phyloP scores from a whole-genome alignment of 164 flowering plant species.

The Brasenia schreberi region DNA sequence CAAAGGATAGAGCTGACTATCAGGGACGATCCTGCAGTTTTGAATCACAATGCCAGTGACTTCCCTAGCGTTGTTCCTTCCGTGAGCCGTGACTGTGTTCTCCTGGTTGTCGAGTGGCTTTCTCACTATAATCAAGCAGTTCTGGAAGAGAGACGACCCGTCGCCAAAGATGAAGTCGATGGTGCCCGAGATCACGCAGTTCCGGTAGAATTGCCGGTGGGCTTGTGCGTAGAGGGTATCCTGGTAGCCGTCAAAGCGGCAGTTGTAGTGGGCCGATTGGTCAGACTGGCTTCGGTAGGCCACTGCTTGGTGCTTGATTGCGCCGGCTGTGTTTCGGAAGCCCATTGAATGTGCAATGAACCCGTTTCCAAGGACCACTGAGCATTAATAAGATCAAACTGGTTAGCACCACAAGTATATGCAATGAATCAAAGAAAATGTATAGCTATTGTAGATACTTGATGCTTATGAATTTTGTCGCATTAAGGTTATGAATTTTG shows the following conservation, averaged over 20 bases:
- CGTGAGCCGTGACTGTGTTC: constrained; percentile 41
- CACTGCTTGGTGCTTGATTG: constrained; percentile 53
- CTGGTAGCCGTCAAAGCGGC: constrained; percentile 52
- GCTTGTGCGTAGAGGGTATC: constrained; percentile 42
- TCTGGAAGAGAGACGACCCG: constrained; percentile 26
- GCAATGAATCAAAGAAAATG: too few relatives aligned
- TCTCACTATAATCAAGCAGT: constrained; percentile 29
- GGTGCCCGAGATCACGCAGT: constrained; percentile 54
- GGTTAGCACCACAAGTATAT: too few relatives aligned
- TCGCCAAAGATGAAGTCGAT: constrained; percentile 55
- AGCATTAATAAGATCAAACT: background rate
- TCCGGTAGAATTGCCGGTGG: constrained; percentile 37
- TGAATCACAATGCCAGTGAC: constrained; percentile 38
- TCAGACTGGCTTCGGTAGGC: constrained; percentile 35
- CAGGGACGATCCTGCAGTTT: constrained; percentile 40
- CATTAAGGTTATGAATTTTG: background rate
- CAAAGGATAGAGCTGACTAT: constrained; percentile 14
- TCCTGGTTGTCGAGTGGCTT: constrained; percentile 33
- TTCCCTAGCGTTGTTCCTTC: constrained; percentile 13
- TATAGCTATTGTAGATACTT: too few relatives aligned
- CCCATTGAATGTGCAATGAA: constrained; percentile 38
- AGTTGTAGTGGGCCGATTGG: constrained; percentile 33
- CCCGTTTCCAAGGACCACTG: constrained; percentile 33
- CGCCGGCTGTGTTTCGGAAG: constrained; percentile 55
- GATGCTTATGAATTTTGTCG: too few relatives aligned